Base-by-base conservation (phyloP, 2,329 filamentous ascomycete species). In the Claviceps fusiformis region DNA sequence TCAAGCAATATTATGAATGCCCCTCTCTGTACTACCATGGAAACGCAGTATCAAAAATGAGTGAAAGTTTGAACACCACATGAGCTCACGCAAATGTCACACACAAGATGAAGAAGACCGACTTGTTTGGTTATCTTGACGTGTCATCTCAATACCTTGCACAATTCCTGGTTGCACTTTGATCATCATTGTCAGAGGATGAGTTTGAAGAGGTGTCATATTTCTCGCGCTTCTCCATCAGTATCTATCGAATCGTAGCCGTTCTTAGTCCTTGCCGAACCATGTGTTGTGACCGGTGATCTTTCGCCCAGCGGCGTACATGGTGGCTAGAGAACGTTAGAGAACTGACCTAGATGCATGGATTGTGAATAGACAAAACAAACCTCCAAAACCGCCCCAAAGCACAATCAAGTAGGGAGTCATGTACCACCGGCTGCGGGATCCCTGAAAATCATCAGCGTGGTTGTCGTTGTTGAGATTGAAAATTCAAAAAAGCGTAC, bases 261-360 rank as follows among this genome's bases (percentile, higher is more conserved):
- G 33, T 27, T 47, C 55, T 65, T 77, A 82, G 61, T 73, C 66
- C 70, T 80, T 77, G 67, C 77, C 73, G 65, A 82, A 87, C 83
- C 83, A 90, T 59, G 83, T 88, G 80, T 89, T 91, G 78, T 91
- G 81, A 65, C 87, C 87, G 59, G 83, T 68, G 60, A 87, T 74
- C 75, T 87, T 82, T 68, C 87, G 85, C 69, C 77, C 73, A 75
- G 86, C 83, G 75, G 84, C 85, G 76, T 87, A 92, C 72, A 88
- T 73, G 62, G 73, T 68, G 54, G 72, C 79, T 82, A 60, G 27
- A 31, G 3, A 31, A n/a, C 13, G 13, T 56, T 37, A 54, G 55
- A 17, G 6, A 33, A 35, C 37, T n/a, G 29, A 41, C 29, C 17
- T 4, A 29, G 2, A 43, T 39, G 50, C 15, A 15, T 31, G 39